Evolutionary conservation across 1,284 basidiomycete species (phyloP).

Genomic region (Quambalaria eucalypti): DNA sequence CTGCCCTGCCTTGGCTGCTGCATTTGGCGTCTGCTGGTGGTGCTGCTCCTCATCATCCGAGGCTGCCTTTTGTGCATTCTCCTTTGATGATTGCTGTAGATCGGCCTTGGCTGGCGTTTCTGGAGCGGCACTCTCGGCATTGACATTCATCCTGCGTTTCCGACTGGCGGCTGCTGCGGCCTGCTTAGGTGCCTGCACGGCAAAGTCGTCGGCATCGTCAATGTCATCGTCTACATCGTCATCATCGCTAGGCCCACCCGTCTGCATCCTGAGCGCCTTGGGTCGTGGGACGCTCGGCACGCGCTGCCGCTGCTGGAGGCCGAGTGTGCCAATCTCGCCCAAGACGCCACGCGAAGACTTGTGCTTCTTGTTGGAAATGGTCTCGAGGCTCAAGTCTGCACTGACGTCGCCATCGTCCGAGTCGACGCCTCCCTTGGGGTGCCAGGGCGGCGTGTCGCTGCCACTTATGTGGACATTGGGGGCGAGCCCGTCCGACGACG

Average conservation of each 20-base stretch:
- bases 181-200: slow-evolving; percentile 13
- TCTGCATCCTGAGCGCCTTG: neutral
- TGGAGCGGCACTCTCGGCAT: neutral
- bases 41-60: neutral
- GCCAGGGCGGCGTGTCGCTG: slow-evolving; percentile 38
- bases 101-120: neutral
- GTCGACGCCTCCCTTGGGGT: slow-evolving; percentile 21
- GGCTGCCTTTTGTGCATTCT: slow-evolving; percentile 1
- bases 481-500: slow-evolving; percentile 9
- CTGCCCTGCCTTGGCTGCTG: neutral
- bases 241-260: slow-evolving; percentile 8
- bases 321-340: neutral
- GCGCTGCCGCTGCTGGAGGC: neutral
- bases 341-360: neutral
- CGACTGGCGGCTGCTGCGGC: neutral
- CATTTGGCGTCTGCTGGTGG: no score
- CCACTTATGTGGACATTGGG: slow-evolving; percentile 29
- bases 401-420: slow-evolving; percentile 10
- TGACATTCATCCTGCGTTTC: slow-evolving; percentile 5
- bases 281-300: neutral
- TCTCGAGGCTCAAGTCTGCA: slow-evolving; percentile 13
- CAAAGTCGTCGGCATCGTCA: no score
- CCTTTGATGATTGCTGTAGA: neutral
- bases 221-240: slow-evolving; percentile 18
- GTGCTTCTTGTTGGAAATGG: slow-evolving; percentile 12